Evolutionary conservation across 257 asterid species (phyloP).

Genomic region (Catharanthus roseus): DNA sequence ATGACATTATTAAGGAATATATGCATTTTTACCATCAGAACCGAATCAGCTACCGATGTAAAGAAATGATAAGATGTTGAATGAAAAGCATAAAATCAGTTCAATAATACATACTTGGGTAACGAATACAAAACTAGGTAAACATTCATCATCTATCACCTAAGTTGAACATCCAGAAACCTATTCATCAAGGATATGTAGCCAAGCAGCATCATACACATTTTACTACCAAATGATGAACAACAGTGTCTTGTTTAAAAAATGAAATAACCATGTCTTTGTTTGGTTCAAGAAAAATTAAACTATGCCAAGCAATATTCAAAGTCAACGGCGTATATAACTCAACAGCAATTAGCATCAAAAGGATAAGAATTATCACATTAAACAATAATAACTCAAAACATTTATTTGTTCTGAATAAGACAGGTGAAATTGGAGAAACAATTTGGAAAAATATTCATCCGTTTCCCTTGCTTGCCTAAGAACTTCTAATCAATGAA

Average conservation of each 20-base stretch:
- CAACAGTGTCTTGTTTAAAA: too few relatives aligned
- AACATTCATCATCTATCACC: neutral
- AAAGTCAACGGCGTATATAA: too few relatives aligned
- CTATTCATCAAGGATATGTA: too few relatives aligned
- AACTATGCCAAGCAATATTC: too few relatives aligned
- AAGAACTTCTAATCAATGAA: neutral
- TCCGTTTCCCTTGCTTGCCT: neutral
- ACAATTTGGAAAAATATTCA: neutral
- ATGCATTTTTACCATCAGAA: neutral
- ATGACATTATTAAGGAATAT: slow-evolving; percentile 3
- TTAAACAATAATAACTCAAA: neutral
- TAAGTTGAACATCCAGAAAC: neutral
- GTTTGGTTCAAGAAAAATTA: too few relatives aligned
- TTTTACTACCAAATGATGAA: too few relatives aligned
- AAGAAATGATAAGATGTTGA: neutral
- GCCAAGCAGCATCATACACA: too few relatives aligned
- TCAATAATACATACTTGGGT: neutral
- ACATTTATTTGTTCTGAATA: neutral
- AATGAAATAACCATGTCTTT: too few relatives aligned
- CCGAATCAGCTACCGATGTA: neutral
- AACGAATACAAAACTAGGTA: neutral
- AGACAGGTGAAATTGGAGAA: neutral
- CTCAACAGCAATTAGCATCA: too few relatives aligned
- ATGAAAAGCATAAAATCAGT: neutral
- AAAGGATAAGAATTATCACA: too few relatives aligned